Conservation (phyloP, 2,329 filamentous ascomycete genomes). For the Verticillium nubilum region DNA sequence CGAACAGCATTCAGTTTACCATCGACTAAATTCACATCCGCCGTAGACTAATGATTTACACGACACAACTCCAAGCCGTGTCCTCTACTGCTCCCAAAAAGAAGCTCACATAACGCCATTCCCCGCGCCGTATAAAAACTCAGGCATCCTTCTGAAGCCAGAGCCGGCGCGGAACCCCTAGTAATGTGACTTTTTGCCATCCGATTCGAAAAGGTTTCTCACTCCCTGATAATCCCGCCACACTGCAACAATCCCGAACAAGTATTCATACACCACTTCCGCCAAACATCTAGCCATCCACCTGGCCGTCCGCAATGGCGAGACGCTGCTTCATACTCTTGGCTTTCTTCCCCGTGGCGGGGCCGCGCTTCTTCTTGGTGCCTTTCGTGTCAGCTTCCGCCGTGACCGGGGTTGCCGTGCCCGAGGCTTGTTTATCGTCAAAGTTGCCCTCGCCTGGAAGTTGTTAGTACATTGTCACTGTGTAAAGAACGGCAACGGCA, state of each 20-base stretch:
- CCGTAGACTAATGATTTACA: neutral
- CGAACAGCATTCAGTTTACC: neutral
- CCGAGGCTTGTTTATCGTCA: constrained; percentile 78
- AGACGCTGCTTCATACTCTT: constrained; percentile 66
- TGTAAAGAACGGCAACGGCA: too few relatives aligned
- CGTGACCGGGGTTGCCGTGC: constrained; percentile 75
- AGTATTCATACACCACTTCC: neutral
- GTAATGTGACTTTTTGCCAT: neutral
- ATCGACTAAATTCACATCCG: neutral
- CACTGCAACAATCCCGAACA: neutral
- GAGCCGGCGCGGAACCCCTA: neutral
- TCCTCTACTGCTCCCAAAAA: neutral
- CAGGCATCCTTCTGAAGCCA: neutral
- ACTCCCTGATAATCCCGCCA: too few relatives aligned
- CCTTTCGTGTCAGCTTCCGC: constrained; percentile 40
- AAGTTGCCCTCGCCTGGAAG: constrained; percentile 86
- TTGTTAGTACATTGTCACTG: neutral
- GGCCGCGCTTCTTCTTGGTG: constrained; percentile 45
- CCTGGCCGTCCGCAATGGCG: constrained; percentile 59
- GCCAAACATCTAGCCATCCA: constrained; percentile 16
- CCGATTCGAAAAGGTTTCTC: neutral
- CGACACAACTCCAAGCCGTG: neutral
- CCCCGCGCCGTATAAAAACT: neutral
- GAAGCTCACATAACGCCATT: neutral
- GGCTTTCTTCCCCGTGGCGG: constrained; percentile 54